These are phyloP conservation scores for Lachancea dasiensis DNA, from an alignment of 805 yeast genomes.

Conservation along the genomic window DNA sequence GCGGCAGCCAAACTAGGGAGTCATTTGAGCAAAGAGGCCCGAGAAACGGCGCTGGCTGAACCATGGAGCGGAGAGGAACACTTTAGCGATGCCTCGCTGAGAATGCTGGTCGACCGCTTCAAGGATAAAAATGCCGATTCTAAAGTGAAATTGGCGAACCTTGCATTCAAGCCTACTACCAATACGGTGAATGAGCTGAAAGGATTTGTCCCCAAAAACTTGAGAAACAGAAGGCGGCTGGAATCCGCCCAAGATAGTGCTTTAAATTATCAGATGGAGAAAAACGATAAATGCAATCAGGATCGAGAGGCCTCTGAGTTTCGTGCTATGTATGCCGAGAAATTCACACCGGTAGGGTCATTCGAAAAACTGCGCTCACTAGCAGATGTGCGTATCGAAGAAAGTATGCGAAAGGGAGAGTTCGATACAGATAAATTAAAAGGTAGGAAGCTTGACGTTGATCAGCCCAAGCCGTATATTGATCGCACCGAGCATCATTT, in stretches of 20 bases:
- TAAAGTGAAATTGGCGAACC: conserved; percentile 4
- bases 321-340: conserved; percentile 55
- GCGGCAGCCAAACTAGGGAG: conserved; percentile 39
- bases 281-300: conserved; percentile 17
- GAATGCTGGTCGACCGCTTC: conserved; percentile 52
- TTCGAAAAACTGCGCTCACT: conserved; percentile 48
- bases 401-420: conserved; percentile 64
- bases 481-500: conserved; percentile 72
- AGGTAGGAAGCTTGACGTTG: conserved; percentile 51
- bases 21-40: conserved; percentile 39
- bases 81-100: conserved; percentile 39
- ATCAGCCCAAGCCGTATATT: conserved; percentile 46
- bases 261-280: conserved; percentile 51
- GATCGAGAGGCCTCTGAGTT: conserved; percentile 43
- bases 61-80: conserved; percentile 61
- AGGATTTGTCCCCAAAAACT: conserved; percentile 23
- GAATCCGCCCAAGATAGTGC: conserved; percentile 58
- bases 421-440: conserved; percentile 50
- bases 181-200: conserved; percentile 15
- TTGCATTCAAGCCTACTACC: conserved; percentile 14
- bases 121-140: conserved; percentile 32
- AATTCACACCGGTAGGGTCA: conserved; percentile 40
- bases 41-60: conserved; percentile 42
- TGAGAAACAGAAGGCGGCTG: conserved; percentile 36
- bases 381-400: conserved; percentile 73